A percentile compares a stretch with the other conserved stretches of the same genome.
phyloP scores from a whole-genome alignment of 495 filamentous ascomycete genomes.

The Letharia lupina region DNA sequence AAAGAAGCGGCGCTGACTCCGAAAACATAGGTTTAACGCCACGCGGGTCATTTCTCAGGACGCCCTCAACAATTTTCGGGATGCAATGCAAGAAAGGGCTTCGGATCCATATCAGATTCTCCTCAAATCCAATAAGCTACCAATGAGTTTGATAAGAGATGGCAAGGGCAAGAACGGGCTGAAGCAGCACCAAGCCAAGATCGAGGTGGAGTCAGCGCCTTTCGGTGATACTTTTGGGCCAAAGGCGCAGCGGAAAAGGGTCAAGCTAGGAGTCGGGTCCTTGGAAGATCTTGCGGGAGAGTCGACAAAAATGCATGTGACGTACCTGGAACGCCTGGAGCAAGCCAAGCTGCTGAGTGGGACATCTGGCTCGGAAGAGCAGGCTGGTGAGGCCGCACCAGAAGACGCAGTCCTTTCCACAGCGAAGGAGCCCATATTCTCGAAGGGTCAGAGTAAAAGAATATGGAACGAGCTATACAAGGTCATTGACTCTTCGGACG shows the following conservation, averaged over 20 bases:
- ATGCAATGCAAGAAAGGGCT: slow-evolving; percentile 83
- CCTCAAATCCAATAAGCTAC: slow-evolving; percentile 87
- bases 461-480: slow-evolving; percentile 99
- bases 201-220: slow-evolving; percentile 76
- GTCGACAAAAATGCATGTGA: slow-evolving; percentile 65
- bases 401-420: slow-evolving; percentile 51
- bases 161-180: slow-evolving; percentile 61
- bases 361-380: slow-evolving; percentile 45
- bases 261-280: slow-evolving; percentile 73
- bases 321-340: slow-evolving; percentile 69
- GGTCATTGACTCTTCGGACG: slow-evolving; percentile 93
- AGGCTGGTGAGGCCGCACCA: slow-evolving; percentile 37
- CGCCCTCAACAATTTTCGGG: slow-evolving; percentile 71
- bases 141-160: slow-evolving; percentile 72
- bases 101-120: slow-evolving; percentile 88
- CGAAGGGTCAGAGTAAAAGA: slow-evolving; percentile 84
- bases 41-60: slow-evolving; percentile 61
- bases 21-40: slow-evolving; percentile 48
- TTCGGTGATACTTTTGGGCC: slow-evolving; percentile 90
- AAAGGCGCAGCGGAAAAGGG: slow-evolving; percentile 83
- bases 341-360: slow-evolving; percentile 64
- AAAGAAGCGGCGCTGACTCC: not conserved
- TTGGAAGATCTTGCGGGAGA: slow-evolving; percentile 76
- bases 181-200: slow-evolving; percentile 91
- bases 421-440: slow-evolving; percentile 82